phyloP scores from a whole-genome alignment of 805 yeast genomes.

The Saturnispora quitensis region DNA sequence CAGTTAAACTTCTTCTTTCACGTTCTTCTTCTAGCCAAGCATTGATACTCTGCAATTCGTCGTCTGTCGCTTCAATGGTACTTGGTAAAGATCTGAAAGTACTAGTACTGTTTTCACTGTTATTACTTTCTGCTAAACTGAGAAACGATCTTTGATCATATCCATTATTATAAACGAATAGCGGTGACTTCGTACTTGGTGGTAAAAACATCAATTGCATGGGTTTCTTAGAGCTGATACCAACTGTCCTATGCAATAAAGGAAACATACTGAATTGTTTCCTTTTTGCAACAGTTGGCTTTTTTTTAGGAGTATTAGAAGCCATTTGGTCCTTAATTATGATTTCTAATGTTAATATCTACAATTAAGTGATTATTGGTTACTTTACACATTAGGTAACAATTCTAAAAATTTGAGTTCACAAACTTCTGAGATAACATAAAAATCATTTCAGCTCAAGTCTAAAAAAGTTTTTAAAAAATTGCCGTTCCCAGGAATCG shows the following conservation, averaged over 20 bases:
- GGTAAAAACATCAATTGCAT: conserved; percentile 26
- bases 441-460: not conserved
- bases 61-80: conserved; percentile 27
- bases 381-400: not conserved
- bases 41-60: conserved; percentile 25
- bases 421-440: not conserved
- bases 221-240: conserved; percentile 28
- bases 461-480: not conserved
- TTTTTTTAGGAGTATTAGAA: not conserved
- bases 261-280: not conserved
- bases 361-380: not conserved
- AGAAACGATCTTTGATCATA: conserved; percentile 29
- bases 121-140: conserved; percentile 24
- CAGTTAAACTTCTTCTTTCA: conserved; percentile 23
- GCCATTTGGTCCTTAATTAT: not conserved
- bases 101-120: conserved; percentile 20
- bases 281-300: not conserved
- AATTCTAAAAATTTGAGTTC: not conserved
- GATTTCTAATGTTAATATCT: not conserved
- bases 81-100: conserved; percentile 31
- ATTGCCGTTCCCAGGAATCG: conserved; percentile 1
- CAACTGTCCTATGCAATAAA: conserved; percentile 2
- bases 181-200: conserved; percentile 30
- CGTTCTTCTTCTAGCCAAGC: conserved; percentile 32
- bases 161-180: conserved; percentile 26